A percentile compares a stretch with the other conserved stretches of the same genome.
phyloP scores from a whole-genome alignment of 1,284 basidiomycete species.

The Apiotrichum domesticum region DNA sequence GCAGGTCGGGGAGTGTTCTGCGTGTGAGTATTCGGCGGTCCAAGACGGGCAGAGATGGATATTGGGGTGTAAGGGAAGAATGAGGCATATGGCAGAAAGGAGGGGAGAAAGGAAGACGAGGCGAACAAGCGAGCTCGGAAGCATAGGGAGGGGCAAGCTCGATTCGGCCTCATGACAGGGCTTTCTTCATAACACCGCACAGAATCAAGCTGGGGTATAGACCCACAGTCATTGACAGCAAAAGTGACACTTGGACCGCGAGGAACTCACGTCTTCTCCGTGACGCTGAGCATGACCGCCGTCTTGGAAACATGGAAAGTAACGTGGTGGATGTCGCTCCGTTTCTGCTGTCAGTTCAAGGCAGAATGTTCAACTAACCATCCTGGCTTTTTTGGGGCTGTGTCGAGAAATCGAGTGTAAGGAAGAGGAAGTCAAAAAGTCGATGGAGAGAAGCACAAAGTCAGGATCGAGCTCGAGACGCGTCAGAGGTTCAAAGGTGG shows the following conservation, averaged over 20 bases:
- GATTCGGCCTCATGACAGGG: too few species aligned
- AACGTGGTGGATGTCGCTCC: slow-evolving; percentile 30
- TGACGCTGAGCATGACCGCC: slow-evolving; percentile 35
- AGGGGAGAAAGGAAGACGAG: background rate
- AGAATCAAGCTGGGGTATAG: too few species aligned
- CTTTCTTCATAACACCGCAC: too few species aligned
- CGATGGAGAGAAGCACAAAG: too few species aligned
- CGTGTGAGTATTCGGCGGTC: background rate
- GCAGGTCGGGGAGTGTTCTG: slow-evolving; percentile 9
- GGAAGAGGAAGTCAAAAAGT: too few species aligned
- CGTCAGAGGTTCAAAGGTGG: too few species aligned
- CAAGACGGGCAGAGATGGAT: background rate
- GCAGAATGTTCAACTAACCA: too few species aligned
- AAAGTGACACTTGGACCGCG: background rate
- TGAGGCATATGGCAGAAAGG: background rate
- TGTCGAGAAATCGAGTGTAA: too few species aligned
- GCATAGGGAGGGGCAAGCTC: too few species aligned
- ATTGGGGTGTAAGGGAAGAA: background rate
- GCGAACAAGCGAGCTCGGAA: too few species aligned
- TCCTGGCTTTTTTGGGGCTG: too few species aligned
- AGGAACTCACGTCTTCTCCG: slow-evolving; percentile 31
- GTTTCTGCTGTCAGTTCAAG: slow-evolving; percentile 9
- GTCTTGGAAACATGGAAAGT: slow-evolving; percentile 36
- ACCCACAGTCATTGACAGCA: background rate
- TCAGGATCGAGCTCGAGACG: too few species aligned